phyloP scores from a whole-genome alignment of 2,329 filamentous ascomycete species.

The Leptographium wingfieldii region DNA sequence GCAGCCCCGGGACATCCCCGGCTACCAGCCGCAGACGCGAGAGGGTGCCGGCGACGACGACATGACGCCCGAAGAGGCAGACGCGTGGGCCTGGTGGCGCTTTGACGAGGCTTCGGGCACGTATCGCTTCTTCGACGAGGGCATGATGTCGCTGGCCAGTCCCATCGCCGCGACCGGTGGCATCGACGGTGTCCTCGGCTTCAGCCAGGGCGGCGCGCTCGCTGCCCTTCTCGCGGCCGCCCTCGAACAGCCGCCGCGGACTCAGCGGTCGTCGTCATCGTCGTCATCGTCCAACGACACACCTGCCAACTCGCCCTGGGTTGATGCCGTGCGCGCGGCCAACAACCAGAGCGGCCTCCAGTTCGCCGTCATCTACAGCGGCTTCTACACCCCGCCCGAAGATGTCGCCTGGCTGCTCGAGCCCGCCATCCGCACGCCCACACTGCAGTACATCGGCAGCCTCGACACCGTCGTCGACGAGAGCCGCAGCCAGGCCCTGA shows the following conservation, averaged over 20 bases:
- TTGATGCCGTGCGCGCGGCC: conserved; percentile 30
- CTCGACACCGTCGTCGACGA: conserved; percentile 86
- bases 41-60: neutral
- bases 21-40: conserved; percentile 31
- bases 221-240: conserved; percentile 61
- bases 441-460: conserved; percentile 70
- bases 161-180: conserved; percentile 50
- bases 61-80: conserved; percentile 28
- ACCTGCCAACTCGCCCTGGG: conserved; percentile 24
- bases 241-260: conserved; percentile 40
- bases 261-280: conserved; percentile 17
- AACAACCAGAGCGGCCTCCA: conserved; percentile 37
- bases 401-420: conserved; percentile 60
- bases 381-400: conserved; percentile 54
- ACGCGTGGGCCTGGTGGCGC: conserved; percentile 76
- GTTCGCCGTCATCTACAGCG: conserved; percentile 67
- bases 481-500: conserved; percentile 50
- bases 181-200: conserved; percentile 69
- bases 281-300: no score
- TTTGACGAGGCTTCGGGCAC: conserved; percentile 49
- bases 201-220: conserved; percentile 66
- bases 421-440: conserved; percentile 62
- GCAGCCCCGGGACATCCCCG: conserved; percentile 53
- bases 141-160: conserved; percentile 49
- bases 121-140: conserved; percentile 59